phyloP scores from a whole-genome alignment of 768 basidiomycete genomes.

The Suillus clintonianus region DNA sequence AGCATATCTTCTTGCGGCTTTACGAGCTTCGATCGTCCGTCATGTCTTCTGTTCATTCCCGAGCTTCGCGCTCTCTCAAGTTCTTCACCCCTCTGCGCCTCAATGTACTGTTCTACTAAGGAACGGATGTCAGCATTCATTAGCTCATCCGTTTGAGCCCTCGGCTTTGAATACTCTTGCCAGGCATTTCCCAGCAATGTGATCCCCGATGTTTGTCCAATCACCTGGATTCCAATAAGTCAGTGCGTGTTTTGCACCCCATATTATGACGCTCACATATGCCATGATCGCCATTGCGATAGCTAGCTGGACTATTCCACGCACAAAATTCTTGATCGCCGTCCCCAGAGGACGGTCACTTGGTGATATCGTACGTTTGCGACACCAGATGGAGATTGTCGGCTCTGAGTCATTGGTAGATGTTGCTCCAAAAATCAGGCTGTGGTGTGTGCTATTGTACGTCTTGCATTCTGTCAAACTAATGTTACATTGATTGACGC shows the following conservation, averaged over 20 bases:
- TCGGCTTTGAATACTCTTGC: background rate
- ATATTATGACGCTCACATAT: background rate
- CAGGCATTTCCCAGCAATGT: background rate
- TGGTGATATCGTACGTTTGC: background rate
- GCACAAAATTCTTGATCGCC: background rate
- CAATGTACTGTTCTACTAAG: background rate
- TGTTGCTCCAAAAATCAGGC: background rate
- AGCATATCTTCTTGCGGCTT: background rate
- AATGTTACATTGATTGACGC: background rate
- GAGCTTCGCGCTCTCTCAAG: background rate
- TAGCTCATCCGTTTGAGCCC: background rate
- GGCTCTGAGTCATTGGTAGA: background rate
- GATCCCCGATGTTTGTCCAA: background rate
- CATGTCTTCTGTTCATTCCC: background rate
- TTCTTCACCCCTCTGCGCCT: background rate
- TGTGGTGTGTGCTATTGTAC: background rate
- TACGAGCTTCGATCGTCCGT: background rate
- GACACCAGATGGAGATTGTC: background rate
- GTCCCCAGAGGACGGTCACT: background rate
- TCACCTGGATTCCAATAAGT: background rate
- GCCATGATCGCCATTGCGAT: background rate
- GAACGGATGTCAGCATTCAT: background rate
- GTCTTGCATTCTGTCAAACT: background rate
- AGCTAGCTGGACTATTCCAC: background rate
- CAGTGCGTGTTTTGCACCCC: background rate